phyloP scores from a whole-genome alignment of 2,329 filamentous ascomycete species.

The Penicillium sp. region DNA sequence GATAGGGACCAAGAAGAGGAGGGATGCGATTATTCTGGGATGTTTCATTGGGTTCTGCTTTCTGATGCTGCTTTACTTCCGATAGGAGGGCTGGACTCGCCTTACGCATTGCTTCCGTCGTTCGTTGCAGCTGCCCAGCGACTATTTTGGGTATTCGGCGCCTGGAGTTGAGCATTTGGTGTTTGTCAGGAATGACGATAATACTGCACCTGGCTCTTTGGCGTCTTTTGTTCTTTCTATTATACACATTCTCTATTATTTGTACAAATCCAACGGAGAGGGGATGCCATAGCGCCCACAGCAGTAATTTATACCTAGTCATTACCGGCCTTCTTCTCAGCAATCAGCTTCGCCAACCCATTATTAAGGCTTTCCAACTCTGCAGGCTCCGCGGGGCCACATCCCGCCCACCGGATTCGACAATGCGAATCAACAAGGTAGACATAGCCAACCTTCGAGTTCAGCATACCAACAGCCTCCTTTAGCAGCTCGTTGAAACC shows the following conservation, averaged over 20 bases:
- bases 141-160: conserved; percentile 14
- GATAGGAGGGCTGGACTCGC: conserved; percentile 43
- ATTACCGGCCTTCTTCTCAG: conserved; percentile 33
- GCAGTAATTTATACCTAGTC: conserved; percentile 2
- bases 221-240: conserved; percentile 17
- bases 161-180: conserved; percentile 15
- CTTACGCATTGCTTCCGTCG: conserved; percentile 2
- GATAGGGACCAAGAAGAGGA: conserved; percentile 90
- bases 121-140: conserved; percentile 15
- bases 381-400: conserved; percentile 44
- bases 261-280: conserved; percentile 24
- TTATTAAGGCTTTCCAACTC: conserved; percentile 43
- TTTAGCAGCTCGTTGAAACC: conserved; percentile 53
- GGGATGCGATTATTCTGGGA: conserved; percentile 91
- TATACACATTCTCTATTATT: conserved; percentile 26
- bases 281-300: conserved; percentile 2
- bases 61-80: conserved; percentile 74
- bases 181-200: conserved; percentile 13
- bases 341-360: conserved; percentile 40
- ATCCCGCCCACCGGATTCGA: conserved; percentile 90
- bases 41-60: conserved; percentile 89
- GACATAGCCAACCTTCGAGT: conserved; percentile 87
- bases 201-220: conserved; percentile 13
- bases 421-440: conserved; percentile 85
- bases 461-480: conserved; percentile 64